Conservation (phyloP, 1,139 yeast genomes). For the Lodderomyces metapsilosis region DNA sequence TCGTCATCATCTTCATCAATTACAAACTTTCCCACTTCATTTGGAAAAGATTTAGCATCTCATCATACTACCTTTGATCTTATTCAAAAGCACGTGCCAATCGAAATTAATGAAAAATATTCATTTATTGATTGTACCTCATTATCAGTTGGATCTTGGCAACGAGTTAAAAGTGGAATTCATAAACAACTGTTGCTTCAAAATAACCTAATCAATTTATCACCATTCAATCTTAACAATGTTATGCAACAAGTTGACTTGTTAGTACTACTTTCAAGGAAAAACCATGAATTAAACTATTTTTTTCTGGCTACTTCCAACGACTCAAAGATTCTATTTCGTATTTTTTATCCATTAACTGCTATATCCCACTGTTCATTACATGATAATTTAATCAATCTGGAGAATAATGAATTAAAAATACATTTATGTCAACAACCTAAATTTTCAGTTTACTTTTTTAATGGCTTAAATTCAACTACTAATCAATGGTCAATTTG, state of each 20-base stretch:
- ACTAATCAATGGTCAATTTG: constrained; percentile 78
- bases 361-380: constrained; percentile 47
- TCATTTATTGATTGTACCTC: constrained; percentile 65
- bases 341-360: constrained; percentile 65
- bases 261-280: constrained; percentile 63
- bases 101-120: constrained; percentile 63
- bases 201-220: constrained; percentile 53
- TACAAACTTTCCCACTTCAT: neutral
- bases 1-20: neutral
- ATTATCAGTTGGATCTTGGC: constrained; percentile 77
- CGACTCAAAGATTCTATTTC: constrained; percentile 61
- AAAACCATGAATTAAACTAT: constrained; percentile 69
- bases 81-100: constrained; percentile 31
- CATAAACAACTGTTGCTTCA: constrained; percentile 41
- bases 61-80: constrained; percentile 3
- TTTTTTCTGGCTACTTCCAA: constrained; percentile 71
- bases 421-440: constrained; percentile 59
- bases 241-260: constrained; percentile 69
- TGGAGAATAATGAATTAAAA: constrained; percentile 43
- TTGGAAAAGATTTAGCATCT: neutral
- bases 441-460: constrained; percentile 72
- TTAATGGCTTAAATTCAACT: constrained; percentile 47
- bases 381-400: constrained; percentile 33
- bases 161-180: constrained; percentile 65
- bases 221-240: constrained; percentile 62